A percentile compares a stretch with the other conserved stretches of the same genome.
These are phyloP conservation scores for Phytophthora citrophthora DNA, from an alignment of 352 stramenopile species.

Conservation along the genomic window DNA sequence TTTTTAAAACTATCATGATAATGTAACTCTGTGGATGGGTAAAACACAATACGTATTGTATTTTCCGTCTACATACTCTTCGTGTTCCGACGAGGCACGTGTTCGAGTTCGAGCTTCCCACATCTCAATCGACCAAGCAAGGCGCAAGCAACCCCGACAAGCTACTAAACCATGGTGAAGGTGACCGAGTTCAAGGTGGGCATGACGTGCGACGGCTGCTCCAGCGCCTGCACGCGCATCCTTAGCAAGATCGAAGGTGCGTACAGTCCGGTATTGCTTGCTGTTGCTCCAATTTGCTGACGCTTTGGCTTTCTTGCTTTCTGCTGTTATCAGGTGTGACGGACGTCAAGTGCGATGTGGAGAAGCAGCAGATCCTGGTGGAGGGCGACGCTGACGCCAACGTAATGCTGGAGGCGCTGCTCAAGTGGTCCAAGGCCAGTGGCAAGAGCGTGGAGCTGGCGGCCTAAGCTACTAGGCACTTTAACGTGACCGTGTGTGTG, in stretches of 20 bases:
- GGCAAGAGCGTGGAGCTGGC: constrained; percentile 87
- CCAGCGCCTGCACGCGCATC: constrained; percentile 89
- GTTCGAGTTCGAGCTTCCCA: constrained; percentile 14
- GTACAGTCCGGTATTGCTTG: constrained; percentile 3
- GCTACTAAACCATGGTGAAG: constrained; percentile 48
- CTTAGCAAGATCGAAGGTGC: constrained; percentile 89
- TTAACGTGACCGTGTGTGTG: background rate
- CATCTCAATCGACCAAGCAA: constrained; percentile 32
- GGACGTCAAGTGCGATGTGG: constrained; percentile 87
- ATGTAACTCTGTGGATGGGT: background rate
- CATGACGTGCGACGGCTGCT: constrained; percentile 92
- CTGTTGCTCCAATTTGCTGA: background rate
- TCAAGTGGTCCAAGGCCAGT: constrained; percentile 91
- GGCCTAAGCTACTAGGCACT: constrained; percentile 39
- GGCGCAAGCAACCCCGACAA: constrained; percentile 10
- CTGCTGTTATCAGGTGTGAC: constrained; percentile 66
- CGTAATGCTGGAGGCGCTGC: constrained; percentile 83
- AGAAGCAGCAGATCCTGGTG: constrained; percentile 88
- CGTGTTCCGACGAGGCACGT: background rate
- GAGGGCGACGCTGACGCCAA: constrained; percentile 78
- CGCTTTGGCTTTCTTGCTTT: background rate
- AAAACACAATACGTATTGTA: background rate
- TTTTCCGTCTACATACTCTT: too few species aligned
- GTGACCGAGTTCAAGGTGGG: constrained; percentile 91
- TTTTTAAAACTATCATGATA: too few species aligned